These are phyloP conservation scores for Fraxinus sp. DNA, from an alignment of 305 asterid species.

Conservation along the genomic window DNA sequence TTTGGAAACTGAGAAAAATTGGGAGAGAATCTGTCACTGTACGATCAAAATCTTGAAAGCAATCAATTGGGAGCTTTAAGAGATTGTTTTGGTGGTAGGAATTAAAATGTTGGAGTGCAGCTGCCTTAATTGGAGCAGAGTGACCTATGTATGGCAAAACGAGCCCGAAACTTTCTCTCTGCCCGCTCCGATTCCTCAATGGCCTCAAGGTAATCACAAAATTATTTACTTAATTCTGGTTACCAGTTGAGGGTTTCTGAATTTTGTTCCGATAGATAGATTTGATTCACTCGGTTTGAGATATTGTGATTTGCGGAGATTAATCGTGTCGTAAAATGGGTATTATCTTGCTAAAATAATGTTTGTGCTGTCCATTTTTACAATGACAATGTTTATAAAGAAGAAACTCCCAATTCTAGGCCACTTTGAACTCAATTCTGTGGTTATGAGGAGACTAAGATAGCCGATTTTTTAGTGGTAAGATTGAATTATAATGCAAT, in stretches of 20 bases:
- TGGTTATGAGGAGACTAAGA: not conserved
- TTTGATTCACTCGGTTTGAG: not conserved
- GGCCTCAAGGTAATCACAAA: constrained; percentile 61
- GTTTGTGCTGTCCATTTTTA: not conserved
- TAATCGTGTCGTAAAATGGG: not conserved
- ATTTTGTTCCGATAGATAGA: not conserved
- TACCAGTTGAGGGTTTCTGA: not conserved
- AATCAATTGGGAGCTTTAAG: constrained; percentile 13
- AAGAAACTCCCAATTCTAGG: not conserved
- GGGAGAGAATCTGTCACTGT: not conserved
- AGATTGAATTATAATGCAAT: not conserved
- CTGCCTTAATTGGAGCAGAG: constrained; percentile 61
- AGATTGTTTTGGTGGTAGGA: constrained; percentile 12
- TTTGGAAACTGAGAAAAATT: not conserved
- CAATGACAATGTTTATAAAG: not conserved
- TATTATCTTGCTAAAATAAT: not conserved
- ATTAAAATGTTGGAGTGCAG: constrained; percentile 52
- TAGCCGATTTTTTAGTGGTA: not conserved
- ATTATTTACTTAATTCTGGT: not conserved
- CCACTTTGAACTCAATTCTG: constrained; percentile 3
- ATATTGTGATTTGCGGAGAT: constrained; percentile 1
- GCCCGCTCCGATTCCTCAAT: constrained; percentile 71
- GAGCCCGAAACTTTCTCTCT: constrained; percentile 50
- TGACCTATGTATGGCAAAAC: constrained; percentile 36
- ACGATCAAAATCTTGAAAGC: constrained; percentile 14